Conservation (phyloP, 768 basidiomycete genomes). For the Coprinellus micaceus region DNA sequence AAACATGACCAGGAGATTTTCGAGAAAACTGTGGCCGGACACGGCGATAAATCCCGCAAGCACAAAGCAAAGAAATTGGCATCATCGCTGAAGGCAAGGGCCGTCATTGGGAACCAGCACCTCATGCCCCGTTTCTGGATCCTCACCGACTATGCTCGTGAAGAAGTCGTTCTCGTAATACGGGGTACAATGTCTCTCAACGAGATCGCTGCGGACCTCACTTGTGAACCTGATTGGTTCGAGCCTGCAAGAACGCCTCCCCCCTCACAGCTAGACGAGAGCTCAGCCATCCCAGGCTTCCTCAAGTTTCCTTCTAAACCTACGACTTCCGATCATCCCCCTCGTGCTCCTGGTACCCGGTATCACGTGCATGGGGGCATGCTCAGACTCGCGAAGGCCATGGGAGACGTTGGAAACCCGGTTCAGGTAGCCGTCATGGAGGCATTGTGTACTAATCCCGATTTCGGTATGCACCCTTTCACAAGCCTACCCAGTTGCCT, state of each 20-base stretch:
- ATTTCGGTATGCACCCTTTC: slow-evolving; percentile 54
- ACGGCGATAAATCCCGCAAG: not conserved
- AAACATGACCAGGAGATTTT: slow-evolving; percentile 84
- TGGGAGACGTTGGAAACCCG: slow-evolving; percentile 74
- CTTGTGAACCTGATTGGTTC: slow-evolving; percentile 72
- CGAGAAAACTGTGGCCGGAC: slow-evolving; percentile 47
- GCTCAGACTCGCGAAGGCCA: slow-evolving; percentile 70
- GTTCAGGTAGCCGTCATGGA: slow-evolving; percentile 72
- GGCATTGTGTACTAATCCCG: slow-evolving; percentile 64
- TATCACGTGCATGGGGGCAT: slow-evolving; percentile 82
- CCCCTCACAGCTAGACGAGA: slow-evolving; percentile 27
- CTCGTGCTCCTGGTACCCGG: slow-evolving; percentile 15
- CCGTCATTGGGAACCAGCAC: slow-evolving; percentile 60
- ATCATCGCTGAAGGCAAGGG: slow-evolving; percentile 42
- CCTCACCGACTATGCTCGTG: slow-evolving; percentile 72
- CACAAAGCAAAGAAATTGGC: slow-evolving; percentile 19
- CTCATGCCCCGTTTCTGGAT: slow-evolving; percentile 86
- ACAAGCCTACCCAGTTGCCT: not conserved
- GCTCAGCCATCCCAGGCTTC: slow-evolving; percentile 1
- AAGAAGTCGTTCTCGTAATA: slow-evolving; percentile 72
- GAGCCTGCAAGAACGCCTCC: slow-evolving; percentile 44
- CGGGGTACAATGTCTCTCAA: slow-evolving; percentile 85
- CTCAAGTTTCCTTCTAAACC: slow-evolving; percentile 30
- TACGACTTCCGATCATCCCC: not conserved
- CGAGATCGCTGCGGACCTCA: slow-evolving; percentile 81